phyloP scores from a whole-genome alignment of 441 rosid species.

The Gossypium lobatum region DNA sequence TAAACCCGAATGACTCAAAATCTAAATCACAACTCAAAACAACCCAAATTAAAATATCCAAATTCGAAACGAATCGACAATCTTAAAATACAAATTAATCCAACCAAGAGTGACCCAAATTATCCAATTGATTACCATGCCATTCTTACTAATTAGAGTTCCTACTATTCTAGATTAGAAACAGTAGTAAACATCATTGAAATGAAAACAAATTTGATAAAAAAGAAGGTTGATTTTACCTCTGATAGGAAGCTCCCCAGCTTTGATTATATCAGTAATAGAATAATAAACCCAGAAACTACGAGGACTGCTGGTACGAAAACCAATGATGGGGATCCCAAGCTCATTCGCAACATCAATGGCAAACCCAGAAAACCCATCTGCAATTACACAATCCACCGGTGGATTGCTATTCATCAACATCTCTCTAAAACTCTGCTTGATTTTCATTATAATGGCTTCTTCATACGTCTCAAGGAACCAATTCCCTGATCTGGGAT shows the following conservation, averaged over 20 bases:
- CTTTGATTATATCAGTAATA: slow-evolving; percentile 28
- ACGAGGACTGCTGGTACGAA: slow-evolving; percentile 28
- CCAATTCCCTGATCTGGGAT: slow-evolving; percentile 15
- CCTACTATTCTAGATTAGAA: too few relatives aligned
- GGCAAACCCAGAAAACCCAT: slow-evolving; percentile 23
- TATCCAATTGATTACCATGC: too few relatives aligned
- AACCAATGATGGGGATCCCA: slow-evolving; percentile 21
- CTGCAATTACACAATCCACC: slow-evolving; percentile 30
- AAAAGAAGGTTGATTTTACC: slow-evolving; percentile 17
- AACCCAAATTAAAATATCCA: too few relatives aligned
- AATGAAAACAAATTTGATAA: not conserved
- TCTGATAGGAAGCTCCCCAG: slow-evolving; percentile 37
- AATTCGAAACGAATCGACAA: too few relatives aligned
- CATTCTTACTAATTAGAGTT: too few relatives aligned
- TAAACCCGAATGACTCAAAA: too few relatives aligned
- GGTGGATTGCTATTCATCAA: slow-evolving; percentile 10
- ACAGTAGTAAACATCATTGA: not conserved
- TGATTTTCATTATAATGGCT: not conserved
- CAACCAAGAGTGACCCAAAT: too few relatives aligned
- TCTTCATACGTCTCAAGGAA: not conserved
- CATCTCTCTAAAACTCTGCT: slow-evolving; percentile 19
- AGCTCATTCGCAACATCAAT: slow-evolving; percentile 28
- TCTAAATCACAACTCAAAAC: too few relatives aligned
- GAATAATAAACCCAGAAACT: slow-evolving; percentile 30
- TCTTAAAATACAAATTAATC: too few relatives aligned